These are phyloP conservation scores for Neopestalotiopsis rosae DNA, from an alignment of 2,329 filamentous ascomycete genomes.

Conservation along the genomic window DNA sequence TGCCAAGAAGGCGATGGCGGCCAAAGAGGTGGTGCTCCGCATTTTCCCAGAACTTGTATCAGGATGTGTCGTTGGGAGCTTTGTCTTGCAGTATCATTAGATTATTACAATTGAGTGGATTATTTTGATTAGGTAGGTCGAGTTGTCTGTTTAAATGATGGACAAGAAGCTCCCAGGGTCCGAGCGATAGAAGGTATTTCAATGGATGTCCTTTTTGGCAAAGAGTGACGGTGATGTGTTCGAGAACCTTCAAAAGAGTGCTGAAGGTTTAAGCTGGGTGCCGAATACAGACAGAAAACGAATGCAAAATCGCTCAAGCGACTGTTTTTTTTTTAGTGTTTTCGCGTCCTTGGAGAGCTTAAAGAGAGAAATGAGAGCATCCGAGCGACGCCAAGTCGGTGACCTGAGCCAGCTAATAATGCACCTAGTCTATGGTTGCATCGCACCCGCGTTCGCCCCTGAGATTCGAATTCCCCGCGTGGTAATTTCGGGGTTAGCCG, in stretches of 20 bases:
- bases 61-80: neutral
- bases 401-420: neutral
- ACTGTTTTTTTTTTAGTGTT: neutral
- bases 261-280: neutral
- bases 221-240: neutral
- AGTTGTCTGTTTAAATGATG: neutral
- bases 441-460: slow-evolving; percentile 4
- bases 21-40: slow-evolving; percentile 25
- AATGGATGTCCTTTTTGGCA: neutral
- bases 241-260: neutral
- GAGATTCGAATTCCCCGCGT: slow-evolving; percentile 10
- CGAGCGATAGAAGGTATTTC: neutral
- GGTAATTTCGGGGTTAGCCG: slow-evolving; percentile 6
- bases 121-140: neutral
- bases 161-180: neutral
- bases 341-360: neutral
- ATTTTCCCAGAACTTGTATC: slow-evolving; percentile 27
- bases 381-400: neutral
- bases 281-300: neutral
- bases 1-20: slow-evolving; percentile 30
- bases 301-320: slow-evolving; percentile 1
- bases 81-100: neutral
- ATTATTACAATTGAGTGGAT: neutral
- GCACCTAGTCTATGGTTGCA: slow-evolving; percentile 1
- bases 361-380: neutral